Percentiles rank a stretch among this genome's conserved stretches.
Evolutionary conservation across 306 rosid genomes (phyloP).

Genomic region (Carpinus fangiana): DNA sequence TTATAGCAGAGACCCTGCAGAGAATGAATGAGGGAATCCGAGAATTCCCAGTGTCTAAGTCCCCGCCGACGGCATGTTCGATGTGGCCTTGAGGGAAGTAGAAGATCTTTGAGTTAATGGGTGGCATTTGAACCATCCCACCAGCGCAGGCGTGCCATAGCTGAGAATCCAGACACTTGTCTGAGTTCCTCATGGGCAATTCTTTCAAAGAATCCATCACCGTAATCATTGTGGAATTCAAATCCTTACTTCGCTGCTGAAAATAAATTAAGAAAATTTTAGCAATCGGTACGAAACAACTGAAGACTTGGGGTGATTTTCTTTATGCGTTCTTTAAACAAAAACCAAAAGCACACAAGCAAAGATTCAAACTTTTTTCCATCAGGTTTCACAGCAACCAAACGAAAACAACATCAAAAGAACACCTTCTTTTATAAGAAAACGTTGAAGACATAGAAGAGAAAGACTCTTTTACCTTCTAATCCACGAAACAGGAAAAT

Average conservation of each 20-base stretch:
- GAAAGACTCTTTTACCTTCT: background rate
- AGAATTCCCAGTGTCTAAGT: constrained; percentile 53
- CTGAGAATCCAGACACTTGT: constrained; percentile 75
- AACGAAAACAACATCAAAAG: background rate
- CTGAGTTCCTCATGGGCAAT: constrained; percentile 35
- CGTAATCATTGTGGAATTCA: constrained; percentile 36
- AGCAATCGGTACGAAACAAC: background rate
- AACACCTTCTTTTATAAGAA: background rate
- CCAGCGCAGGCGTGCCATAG: constrained; percentile 98
- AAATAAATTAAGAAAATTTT: background rate
- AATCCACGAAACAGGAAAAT: background rate
- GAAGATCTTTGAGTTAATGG: constrained; percentile 70
- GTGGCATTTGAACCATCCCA: constrained; percentile 93
- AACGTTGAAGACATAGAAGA: background rate
- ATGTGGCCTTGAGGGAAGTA: constrained; percentile 98
- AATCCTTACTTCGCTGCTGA: background rate
- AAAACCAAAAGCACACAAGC: background rate
- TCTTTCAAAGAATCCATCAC: constrained; percentile 59
- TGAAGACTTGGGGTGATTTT: background rate
- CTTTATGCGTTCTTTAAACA: background rate
- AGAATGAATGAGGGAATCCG: constrained; percentile 59
- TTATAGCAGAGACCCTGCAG: constrained; percentile 61
- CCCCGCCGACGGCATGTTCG: constrained; percentile 61
- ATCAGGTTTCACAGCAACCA: background rate
- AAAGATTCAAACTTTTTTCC: background rate